phyloP scores from a whole-genome alignment of 2,329 filamentous ascomycete genomes.

The Gremmenia infestans region DNA sequence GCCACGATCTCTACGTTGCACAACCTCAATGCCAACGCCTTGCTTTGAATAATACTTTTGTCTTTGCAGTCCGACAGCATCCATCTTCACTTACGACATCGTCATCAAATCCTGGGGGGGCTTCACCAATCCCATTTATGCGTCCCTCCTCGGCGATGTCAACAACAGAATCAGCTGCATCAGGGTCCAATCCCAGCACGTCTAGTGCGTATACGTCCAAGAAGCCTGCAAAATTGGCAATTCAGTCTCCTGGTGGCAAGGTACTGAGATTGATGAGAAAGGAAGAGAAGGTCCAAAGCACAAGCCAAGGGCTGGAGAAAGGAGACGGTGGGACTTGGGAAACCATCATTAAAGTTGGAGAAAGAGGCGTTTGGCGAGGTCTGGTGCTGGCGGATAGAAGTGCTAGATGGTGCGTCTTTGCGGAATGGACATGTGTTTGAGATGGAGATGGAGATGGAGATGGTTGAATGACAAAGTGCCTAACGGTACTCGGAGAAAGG shows the following conservation, averaged over 20 bases:
- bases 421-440: constrained; percentile 59
- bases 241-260: constrained; percentile 91
- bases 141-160: constrained; percentile 61
- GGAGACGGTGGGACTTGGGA: constrained; percentile 77
- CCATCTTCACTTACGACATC: constrained; percentile 55
- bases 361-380: constrained; percentile 75
- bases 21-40: constrained; percentile 89
- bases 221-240: constrained; percentile 93
- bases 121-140: constrained; percentile 53
- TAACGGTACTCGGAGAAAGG: neutral
- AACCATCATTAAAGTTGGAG: constrained; percentile 85
- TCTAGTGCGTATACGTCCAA: constrained; percentile 49
- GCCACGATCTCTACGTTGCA: constrained; percentile 93
- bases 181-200: constrained; percentile 52
- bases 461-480: neutral
- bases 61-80: constrained; percentile 93
- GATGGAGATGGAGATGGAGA: constrained; percentile 7
- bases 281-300: constrained; percentile 50
- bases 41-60: constrained; percentile 94
- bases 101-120: constrained; percentile 33
- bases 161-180: constrained; percentile 54
- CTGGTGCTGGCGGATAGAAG: constrained; percentile 78
- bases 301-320: constrained; percentile 46
- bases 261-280: constrained; percentile 84
- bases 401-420: constrained; percentile 87